These are phyloP conservation scores for Hibiscus syriacus DNA, from an alignment of 345 rosid species.

Conservation along the genomic window DNA sequence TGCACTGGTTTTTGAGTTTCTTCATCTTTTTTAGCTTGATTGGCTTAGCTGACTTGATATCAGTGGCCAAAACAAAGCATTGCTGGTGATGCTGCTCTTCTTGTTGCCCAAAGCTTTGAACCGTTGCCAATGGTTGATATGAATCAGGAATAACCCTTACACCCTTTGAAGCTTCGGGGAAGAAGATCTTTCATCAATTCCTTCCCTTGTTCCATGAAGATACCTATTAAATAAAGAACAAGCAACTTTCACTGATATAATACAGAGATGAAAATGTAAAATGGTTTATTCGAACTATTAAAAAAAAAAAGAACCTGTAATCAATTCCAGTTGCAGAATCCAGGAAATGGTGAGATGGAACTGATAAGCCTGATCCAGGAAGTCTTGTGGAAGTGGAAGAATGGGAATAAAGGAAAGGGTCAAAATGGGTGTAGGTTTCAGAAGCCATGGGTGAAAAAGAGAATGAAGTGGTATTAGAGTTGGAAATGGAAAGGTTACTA, in stretches of 20 bases:
- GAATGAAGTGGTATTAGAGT: constrained; percentile 22
- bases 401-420: constrained; percentile 35
- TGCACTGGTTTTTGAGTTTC: constrained; percentile 62
- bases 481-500: constrained; percentile 17
- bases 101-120: constrained; percentile 26
- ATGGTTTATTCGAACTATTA: neutral
- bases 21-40: constrained; percentile 28
- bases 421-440: constrained; percentile 17
- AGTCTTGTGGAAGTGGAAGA: constrained; percentile 24
- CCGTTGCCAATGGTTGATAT: constrained; percentile 23
- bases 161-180: constrained; percentile 56
- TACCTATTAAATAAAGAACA: constrained; percentile 24
- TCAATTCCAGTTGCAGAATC: constrained; percentile 23
- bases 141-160: constrained; percentile 19
- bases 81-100: constrained; percentile 36
- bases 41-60: constrained; percentile 49
- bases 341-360: constrained; percentile 29
- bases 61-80: constrained; percentile 60
- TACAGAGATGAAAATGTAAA: neutral
- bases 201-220: constrained; percentile 48
- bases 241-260: neutral
- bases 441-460: constrained; percentile 13
- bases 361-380: constrained; percentile 24
- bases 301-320: constrained; percentile 42
- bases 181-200: constrained; percentile 47